Evolutionary conservation across 805 yeast genomes (phyloP).

Genomic region (Pichia cabralensis): DNA sequence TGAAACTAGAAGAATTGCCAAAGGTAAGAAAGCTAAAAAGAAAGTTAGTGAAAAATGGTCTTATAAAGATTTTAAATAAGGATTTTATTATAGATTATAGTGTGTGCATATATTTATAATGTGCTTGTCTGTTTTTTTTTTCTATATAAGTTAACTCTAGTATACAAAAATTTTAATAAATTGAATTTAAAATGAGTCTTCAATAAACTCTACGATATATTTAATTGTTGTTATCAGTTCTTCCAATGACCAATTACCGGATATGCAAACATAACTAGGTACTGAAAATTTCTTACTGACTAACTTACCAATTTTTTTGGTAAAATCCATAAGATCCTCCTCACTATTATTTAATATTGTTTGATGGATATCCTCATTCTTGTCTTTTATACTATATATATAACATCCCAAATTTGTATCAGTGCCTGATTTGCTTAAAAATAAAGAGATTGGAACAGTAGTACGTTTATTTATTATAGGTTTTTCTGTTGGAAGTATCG

Average conservation of each 20-base stretch:
- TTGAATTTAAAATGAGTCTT: conserved; percentile 13
- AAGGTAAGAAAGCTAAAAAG: conserved; percentile 56
- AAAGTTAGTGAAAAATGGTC: conserved; percentile 89
- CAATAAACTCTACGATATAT: conserved; percentile 23
- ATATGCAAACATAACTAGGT: conserved; percentile 38
- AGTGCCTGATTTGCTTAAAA: conserved; percentile 26
- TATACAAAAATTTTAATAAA: too few species aligned
- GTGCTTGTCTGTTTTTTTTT: too few species aligned
- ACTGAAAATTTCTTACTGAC: conserved; percentile 29
- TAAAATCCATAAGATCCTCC: conserved; percentile 32
- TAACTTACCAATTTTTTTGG: conserved; percentile 33
- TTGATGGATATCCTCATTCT: conserved; percentile 24
- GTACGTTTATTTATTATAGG: conserved; percentile 12
- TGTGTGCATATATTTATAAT: neutral
- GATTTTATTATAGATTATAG: neutral
- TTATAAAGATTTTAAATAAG: conserved; percentile 73
- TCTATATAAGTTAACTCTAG: too few species aligned
- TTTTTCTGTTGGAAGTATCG: conserved; percentile 13
- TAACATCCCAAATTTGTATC: conserved; percentile 31
- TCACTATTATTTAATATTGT: conserved; percentile 34
- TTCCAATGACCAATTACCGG: conserved; percentile 29
- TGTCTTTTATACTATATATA: conserved; percentile 31
- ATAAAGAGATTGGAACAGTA: conserved; percentile 28
- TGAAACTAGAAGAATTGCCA: conserved; percentile 67
- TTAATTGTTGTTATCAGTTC: conserved; percentile 23